Evolutionary conservation across 805 yeast genomes (phyloP).

Genomic region (Lipomyces yamanashiensis): DNA sequence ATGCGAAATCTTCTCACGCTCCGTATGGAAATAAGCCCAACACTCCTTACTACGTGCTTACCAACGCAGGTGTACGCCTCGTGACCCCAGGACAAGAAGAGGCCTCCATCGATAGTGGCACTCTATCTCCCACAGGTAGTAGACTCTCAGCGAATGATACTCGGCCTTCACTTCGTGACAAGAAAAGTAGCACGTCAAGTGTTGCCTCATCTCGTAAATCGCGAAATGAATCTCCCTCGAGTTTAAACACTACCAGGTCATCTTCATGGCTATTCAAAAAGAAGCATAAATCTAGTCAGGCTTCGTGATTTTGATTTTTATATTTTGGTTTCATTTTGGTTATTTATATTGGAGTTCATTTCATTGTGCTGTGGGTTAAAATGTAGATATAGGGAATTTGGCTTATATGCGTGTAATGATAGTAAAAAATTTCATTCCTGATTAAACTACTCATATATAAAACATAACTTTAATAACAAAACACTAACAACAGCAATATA

Average conservation of each 20-base stretch:
- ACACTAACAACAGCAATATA: neutral
- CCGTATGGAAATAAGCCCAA: conserved; percentile 22
- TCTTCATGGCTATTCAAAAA: conserved; percentile 9
- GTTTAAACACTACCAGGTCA: neutral
- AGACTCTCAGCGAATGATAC: neutral
- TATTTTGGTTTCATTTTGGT: neutral
- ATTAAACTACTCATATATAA: too few species aligned
- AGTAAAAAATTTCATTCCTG: too few species aligned
- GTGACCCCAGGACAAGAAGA: conserved; percentile 22
- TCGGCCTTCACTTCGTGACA: neutral
- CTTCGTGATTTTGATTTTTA: neutral
- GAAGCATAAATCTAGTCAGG: conserved; percentile 9
- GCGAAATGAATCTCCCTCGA: neutral
- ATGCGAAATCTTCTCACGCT: conserved; percentile 8
- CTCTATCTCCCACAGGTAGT: neutral
- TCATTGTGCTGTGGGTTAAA: too few species aligned
- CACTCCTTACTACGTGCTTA: conserved; percentile 29
- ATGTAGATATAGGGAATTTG: too few species aligned
- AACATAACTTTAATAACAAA: neutral
- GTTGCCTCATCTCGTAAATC: conserved; percentile 1
- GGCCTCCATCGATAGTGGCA: neutral
- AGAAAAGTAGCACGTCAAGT: conserved; percentile 3
- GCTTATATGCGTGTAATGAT: too few species aligned
- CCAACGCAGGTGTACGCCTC: conserved; percentile 25
- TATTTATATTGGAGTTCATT: neutral